Percentiles rank a stretch among this genome's conserved stretches.
phyloP scores from a whole-genome alignment of 2,329 filamentous ascomycete genomes.

The Teratosphaeria epicoccoides region DNA sequence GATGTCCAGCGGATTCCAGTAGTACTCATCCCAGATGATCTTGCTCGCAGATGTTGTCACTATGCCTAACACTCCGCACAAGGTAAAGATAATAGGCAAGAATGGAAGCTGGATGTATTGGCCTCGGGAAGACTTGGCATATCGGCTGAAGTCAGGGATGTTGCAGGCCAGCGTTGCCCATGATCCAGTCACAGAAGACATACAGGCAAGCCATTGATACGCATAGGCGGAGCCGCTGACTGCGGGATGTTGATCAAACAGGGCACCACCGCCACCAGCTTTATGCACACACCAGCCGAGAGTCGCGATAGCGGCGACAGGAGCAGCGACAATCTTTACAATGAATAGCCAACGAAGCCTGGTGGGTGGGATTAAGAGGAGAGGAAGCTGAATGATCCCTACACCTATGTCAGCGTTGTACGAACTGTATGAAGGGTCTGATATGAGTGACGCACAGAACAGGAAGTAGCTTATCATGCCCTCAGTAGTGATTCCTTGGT shows the following conservation, averaged over 20 bases:
- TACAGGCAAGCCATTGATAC: constrained; percentile 32
- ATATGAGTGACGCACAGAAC: background rate
- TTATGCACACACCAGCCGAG: constrained; percentile 18
- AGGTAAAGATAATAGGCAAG: constrained; percentile 31
- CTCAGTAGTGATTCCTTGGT: constrained; percentile 10
- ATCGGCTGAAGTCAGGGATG: constrained; percentile 4
- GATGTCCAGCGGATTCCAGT: constrained; percentile 25
- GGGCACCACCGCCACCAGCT: constrained; percentile 10
- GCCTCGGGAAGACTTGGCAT: background rate
- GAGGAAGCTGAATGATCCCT: constrained; percentile 2
- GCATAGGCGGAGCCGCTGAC: constrained; percentile 32
- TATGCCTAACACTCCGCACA: constrained; percentile 43
- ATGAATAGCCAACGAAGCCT: constrained; percentile 11
- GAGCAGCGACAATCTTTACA: constrained; percentile 31
- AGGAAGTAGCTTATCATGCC: constrained; percentile 3
- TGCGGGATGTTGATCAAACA: constrained; percentile 17
- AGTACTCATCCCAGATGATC: constrained; percentile 34
- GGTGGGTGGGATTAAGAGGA: constrained; percentile 24
- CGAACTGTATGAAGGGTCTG: background rate
- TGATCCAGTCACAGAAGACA: constrained; percentile 40
- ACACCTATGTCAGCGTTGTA: background rate
- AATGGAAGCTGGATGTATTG: constrained; percentile 23
- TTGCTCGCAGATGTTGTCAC: constrained; percentile 46
- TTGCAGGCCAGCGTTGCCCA: constrained; percentile 40
- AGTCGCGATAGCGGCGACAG: constrained; percentile 20